Evolutionary conservation across 768 basidiomycete genomes (phyloP).

Genomic region (Boletus sp.): DNA sequence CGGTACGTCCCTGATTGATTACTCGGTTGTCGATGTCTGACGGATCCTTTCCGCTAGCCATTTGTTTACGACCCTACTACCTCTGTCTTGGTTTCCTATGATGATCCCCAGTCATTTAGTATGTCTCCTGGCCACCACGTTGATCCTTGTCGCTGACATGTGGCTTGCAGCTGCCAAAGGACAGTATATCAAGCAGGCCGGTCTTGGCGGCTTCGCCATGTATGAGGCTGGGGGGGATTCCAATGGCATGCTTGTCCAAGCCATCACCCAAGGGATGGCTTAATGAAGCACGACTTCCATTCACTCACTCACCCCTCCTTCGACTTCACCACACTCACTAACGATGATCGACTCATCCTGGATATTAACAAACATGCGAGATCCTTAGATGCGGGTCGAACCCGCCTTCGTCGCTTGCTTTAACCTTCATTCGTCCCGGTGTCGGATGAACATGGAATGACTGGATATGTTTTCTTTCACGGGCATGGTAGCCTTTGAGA

Average conservation of each 20-base stretch:
- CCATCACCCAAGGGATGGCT: slow-evolving; percentile 31
- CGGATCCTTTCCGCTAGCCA: slow-evolving; percentile 40
- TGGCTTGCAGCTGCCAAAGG: slow-evolving; percentile 39
- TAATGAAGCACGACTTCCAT: slow-evolving; percentile 8
- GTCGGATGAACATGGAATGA: slow-evolving; percentile 5
- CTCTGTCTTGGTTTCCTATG: slow-evolving; percentile 62
- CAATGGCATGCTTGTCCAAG: slow-evolving; percentile 32
- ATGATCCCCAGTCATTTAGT: slow-evolving; percentile 57
- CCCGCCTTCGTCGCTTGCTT: neutral
- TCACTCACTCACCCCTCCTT: slow-evolving; percentile 7
- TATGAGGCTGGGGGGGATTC: slow-evolving; percentile 45
- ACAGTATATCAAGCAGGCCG: slow-evolving; percentile 31
- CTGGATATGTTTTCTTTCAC: neutral
- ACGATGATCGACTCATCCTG: slow-evolving; percentile 25
- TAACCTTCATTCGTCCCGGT: slow-evolving; percentile 12
- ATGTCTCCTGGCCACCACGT: slow-evolving; percentile 15
- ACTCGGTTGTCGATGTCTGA: slow-evolving; percentile 1
- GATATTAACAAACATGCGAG: neutral
- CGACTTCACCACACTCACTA: neutral
- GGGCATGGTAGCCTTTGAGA: slow-evolving; percentile 12
- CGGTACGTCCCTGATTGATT: slow-evolving; percentile 42
- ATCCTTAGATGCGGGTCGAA: slow-evolving; percentile 5
- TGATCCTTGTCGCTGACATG: neutral
- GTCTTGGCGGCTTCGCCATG: slow-evolving; percentile 43
- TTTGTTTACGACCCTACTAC: slow-evolving; percentile 58